These are phyloP conservation scores for Yamadazyma atlantica DNA, from an alignment of 1,139 yeast species.

Conservation along the genomic window DNA sequence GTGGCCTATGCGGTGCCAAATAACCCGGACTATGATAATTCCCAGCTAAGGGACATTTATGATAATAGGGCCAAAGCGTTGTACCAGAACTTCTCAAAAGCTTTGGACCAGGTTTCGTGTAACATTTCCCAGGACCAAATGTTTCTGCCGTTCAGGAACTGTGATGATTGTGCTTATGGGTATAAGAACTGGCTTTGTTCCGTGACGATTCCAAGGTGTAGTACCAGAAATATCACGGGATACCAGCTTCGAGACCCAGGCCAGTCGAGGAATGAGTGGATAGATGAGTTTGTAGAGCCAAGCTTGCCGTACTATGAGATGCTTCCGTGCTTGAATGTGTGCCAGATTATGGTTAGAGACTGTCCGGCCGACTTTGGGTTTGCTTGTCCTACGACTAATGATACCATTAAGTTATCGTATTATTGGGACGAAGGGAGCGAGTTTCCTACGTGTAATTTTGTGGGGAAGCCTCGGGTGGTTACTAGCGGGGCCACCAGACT, in stretches of 20 bases:
- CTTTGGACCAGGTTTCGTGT: conserved; percentile 77
- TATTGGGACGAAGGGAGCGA: conserved; percentile 38
- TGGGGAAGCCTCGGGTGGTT: conserved; percentile 28
- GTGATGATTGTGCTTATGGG: conserved; percentile 68
- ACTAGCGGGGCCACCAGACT: conserved; percentile 6
- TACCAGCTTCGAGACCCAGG: conserved; percentile 48
- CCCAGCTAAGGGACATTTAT: conserved; percentile 41
- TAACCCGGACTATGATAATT: conserved; percentile 17
- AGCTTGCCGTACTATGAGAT: conserved; percentile 68
- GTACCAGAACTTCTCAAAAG: conserved; percentile 69
- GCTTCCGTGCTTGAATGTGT: conserved; percentile 81
- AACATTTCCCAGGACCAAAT: conserved; percentile 66
- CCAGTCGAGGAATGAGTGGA: conserved; percentile 61
- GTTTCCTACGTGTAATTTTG: conserved; percentile 48
- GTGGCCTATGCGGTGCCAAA: conserved; percentile 92
- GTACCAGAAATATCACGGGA: conserved; percentile 47
- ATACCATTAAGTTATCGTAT: conserved; percentile 45
- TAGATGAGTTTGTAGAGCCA: conserved; percentile 61
- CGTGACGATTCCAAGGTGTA: conserved; percentile 86
- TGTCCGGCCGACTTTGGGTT: conserved; percentile 82
- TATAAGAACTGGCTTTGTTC: conserved; percentile 91
- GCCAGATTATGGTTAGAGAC: conserved; percentile 74
- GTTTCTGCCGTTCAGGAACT: conserved; percentile 72
- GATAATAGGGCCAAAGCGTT: conserved; percentile 59
- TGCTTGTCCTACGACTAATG: conserved; percentile 58